Conservation (phyloP, 192 early-diverging fungal genomes). For the Podila minutissima region DNA sequence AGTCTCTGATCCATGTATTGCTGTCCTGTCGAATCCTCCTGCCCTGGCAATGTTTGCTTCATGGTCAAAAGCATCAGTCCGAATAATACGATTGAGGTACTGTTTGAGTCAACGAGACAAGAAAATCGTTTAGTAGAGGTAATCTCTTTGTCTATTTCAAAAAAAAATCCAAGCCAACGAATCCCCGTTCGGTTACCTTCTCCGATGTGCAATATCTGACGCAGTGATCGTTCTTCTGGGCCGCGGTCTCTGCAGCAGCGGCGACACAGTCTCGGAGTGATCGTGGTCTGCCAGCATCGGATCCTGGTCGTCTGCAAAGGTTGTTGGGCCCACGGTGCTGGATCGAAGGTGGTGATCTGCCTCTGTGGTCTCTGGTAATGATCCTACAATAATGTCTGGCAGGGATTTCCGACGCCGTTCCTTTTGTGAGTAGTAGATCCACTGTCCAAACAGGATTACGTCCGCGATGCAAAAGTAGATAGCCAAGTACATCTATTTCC, state of each 20-base stretch:
- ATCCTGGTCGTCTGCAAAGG: background rate
- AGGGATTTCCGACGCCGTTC: constrained; percentile 10
- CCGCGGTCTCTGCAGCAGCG: constrained; percentile 12
- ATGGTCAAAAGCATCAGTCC: constrained; percentile 31
- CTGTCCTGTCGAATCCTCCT: background rate
- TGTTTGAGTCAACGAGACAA: background rate
- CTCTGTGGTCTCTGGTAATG: constrained; percentile 17
- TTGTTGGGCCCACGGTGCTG: background rate
- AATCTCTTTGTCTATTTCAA: background rate
- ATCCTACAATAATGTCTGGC: constrained; percentile 14
- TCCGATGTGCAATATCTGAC: constrained; percentile 34
- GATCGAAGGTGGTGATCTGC: constrained; percentile 2
- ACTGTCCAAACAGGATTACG: constrained; percentile 51
- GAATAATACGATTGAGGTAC: constrained; percentile 44
- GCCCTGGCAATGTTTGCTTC: constrained; percentile 27
- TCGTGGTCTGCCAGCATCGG: background rate
- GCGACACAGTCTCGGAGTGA: constrained; percentile 3
- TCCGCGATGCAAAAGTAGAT: constrained; percentile 58
- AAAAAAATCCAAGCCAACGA: background rate
- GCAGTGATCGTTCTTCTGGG: constrained; percentile 23
- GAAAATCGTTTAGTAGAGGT: background rate
- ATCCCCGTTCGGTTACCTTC: constrained; percentile 21
- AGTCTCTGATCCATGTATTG: background rate
- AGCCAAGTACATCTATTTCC: constrained; percentile 59
- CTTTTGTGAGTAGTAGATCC: constrained; percentile 49